Base-by-base conservation (phyloP, 305 asterid genomes). In the Fraxinus angustifolia region DNA sequence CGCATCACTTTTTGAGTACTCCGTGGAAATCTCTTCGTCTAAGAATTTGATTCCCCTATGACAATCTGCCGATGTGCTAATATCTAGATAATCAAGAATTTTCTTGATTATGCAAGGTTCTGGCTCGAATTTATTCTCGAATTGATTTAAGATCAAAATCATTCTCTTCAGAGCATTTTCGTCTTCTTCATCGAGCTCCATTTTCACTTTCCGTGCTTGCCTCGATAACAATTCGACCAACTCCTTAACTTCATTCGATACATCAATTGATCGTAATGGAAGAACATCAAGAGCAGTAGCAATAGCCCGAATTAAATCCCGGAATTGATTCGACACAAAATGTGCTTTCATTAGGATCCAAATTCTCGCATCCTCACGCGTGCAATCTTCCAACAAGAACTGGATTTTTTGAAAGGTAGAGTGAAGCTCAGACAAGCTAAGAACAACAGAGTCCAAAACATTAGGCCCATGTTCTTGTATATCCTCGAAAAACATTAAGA, bases 341-440 rank as follows among this genome's bases (percentile, higher is more conserved):
- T 90, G 86, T 2, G 92, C 83, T 70, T 88, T 92, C 96, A 91
- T 92, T 21, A 93, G 83, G 35, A 92, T 87, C 83, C 90, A 84
- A 1, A 78, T 1, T 28, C 83, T 86, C 0, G 91, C 91, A 5
- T 91, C 96, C 7, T 88, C 94, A 4, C 93, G 83, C 0, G 89
- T 60, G 85, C 94, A 91, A 75, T 93, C 97, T 28, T 85, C 90
- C 4, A 91, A 78, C 62, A 93, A 67, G 48, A 89, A 90, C 4
- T 79, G 88, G 23, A 91, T 71, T 75, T 84, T 90, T 67, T 93
- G 97, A 8, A 91, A 86, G 5, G 92, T 87, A 56, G 80, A 50
- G 77, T 93, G 96, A 23, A 93, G 97, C 85, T 93, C 97, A 38
- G 96, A 89, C 76, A 93, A 79, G 84, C 90, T 85, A 3, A 91